Conservation (phyloP, 345 rosid genomes). For the Citrus maxima region DNA sequence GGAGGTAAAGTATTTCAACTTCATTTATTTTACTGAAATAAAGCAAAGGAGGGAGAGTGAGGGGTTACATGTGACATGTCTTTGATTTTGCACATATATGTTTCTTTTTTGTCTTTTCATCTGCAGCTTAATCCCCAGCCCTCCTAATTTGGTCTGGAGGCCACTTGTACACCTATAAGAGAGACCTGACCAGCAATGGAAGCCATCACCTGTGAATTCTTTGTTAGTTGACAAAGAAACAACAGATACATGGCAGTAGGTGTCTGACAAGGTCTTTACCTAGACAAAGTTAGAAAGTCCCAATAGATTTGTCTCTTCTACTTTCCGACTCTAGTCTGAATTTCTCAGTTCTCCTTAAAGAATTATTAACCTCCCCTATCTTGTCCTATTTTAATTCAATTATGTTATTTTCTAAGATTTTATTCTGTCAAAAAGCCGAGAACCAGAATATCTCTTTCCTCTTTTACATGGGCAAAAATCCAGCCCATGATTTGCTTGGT, state of each 20-base stretch:
- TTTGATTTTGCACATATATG: background rate
- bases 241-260: background rate
- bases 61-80: background rate
- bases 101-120: background rate
- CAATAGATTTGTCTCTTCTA: background rate
- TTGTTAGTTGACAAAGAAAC: background rate
- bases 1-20: slow-evolving; percentile 56
- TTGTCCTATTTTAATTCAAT: background rate
- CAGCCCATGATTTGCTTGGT: background rate
- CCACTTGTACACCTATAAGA: background rate
- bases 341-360: background rate
- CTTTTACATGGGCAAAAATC: background rate
- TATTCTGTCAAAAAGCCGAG: background rate
- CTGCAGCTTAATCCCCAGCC: background rate
- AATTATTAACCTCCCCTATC: background rate
- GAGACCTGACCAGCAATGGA: background rate
- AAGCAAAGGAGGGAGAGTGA: background rate
- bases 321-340: background rate
- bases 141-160: background rate
- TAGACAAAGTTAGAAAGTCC: background rate
- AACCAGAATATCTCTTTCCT: background rate
- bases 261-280: background rate
- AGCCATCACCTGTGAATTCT: background rate
- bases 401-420: background rate
- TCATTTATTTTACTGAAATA: background rate